These are phyloP conservation scores for Daldinia loculata DNA, from an alignment of 495 filamentous ascomycete genomes.

Conservation along the genomic window DNA sequence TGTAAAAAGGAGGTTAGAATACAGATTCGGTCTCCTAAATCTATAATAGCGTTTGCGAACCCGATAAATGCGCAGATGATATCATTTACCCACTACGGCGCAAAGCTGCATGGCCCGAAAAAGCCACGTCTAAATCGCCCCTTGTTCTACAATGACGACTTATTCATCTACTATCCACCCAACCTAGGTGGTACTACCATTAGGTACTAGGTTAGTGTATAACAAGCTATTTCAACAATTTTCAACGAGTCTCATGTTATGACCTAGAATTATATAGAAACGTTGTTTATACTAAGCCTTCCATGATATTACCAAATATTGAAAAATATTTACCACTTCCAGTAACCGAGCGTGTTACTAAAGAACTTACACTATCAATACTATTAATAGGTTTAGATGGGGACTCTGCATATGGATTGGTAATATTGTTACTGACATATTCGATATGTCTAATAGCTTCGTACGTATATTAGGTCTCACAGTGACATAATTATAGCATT, in stretches of 20 bases:
- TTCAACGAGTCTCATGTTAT: neutral
- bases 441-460: neutral
- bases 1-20: neutral
- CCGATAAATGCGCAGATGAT: neutral
- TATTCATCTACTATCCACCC: neutral
- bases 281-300: neutral
- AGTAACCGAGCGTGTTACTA: neutral
- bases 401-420: neutral
- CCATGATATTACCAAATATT: neutral
- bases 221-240: neutral
- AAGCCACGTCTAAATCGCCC: neutral
- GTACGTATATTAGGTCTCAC: neutral
- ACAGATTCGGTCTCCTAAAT: no score
- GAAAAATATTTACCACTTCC: neutral
- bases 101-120: neutral
- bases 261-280: neutral
- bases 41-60: no score
- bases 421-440: neutral
- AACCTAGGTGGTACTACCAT: neutral
- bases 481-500: neutral
- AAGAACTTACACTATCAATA: neutral
- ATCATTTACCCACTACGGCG: slow-evolving; percentile 1
- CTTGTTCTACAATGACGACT: slow-evolving; percentile 4
- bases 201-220: no score
- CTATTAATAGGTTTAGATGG: neutral